Evolutionary conservation across 495 filamentous ascomycete species (phyloP), one percentile per base, ranked within the genome.

Genomic region (Trypethelium eluteriae): DNA sequence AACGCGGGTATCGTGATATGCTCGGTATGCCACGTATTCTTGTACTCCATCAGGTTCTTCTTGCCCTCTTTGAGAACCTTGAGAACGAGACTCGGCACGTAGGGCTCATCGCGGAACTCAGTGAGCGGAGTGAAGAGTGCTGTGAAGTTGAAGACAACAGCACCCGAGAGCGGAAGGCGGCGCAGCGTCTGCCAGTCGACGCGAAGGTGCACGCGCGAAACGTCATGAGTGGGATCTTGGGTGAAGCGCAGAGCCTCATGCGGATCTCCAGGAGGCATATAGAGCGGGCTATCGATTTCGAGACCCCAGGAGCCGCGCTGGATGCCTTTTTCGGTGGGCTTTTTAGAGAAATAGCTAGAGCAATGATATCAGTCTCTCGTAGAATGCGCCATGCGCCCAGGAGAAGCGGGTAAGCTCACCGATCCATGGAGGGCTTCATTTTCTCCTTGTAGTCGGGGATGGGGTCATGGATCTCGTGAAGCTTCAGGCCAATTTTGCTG

Each of bases 111-210:
- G 0, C 86, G 78, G 67, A 96, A 86, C 70, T 90, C 86, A 18
- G 79, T 73, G 0, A 96, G 74, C 0, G 89, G 88, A 2, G 91
- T 94, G 77, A 96, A 96, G 0, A 96, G 74, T 0, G 88, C 92
- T 73, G 94, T 96, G 84, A 93, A 96, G 73, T 96, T 96, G 77
- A 96, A 96, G 2, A 91, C 83, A 9, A 96, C 77, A 0, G 82
- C 86, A 0, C 83, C 90, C 0, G 87, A 89, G 3, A 96, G 76
- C 2, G 92, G 92, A 0, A 96, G 79, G 36, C 92, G 83, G 12
- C 92, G 85, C 18, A 96, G 81, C 0, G 92, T 96, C 76, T 96
- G 92, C 90, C 91, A 94, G 74, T 96, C 92, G 2, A 94, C 91
- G n/a, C 92, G 85, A 14, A 96, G 81, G 65, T 87, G 76, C 69